Conservation (phyloP, 169 alveolate species). For the Plasmodium yoelii region DNA sequence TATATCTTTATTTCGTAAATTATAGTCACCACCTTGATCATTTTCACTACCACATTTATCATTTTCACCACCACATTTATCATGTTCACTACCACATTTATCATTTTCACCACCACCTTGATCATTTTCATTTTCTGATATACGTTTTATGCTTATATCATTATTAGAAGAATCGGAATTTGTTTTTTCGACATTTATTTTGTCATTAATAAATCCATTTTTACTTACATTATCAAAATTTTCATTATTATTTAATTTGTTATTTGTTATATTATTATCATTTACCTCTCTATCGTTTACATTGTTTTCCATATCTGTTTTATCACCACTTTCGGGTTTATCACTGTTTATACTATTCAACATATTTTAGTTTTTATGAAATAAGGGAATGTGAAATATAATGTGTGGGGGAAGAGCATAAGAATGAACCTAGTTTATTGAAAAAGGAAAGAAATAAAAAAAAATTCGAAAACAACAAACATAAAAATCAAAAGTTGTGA, state of each 20-base stretch:
- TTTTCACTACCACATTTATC: too few relatives aligned
- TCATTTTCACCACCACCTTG: too few relatives aligned
- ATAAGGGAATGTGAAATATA: background rate
- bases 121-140: too few relatives aligned
- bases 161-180: background rate
- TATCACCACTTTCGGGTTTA: slow-evolving; percentile 4
- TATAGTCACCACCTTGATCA: too few relatives aligned
- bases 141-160: background rate
- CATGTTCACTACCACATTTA: too few relatives aligned
- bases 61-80: too few relatives aligned
- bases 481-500: too few relatives aligned
- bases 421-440: background rate
- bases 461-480: too few relatives aligned
- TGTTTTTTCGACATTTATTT: background rate
- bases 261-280: slow-evolving; percentile 9
- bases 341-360: slow-evolving; percentile 9
- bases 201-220: background rate
- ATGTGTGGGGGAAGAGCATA: background rate
- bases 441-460: background rate
- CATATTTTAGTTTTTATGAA: slow-evolving; percentile 18
- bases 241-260: background rate
- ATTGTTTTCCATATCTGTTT: background rate
- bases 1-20: background rate
- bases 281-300: background rate
- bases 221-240: background rate